These are phyloP conservation scores for Erigeron philadelphicus DNA, from an alignment of 140 eudicot genomes.

Conservation along the genomic window DNA sequence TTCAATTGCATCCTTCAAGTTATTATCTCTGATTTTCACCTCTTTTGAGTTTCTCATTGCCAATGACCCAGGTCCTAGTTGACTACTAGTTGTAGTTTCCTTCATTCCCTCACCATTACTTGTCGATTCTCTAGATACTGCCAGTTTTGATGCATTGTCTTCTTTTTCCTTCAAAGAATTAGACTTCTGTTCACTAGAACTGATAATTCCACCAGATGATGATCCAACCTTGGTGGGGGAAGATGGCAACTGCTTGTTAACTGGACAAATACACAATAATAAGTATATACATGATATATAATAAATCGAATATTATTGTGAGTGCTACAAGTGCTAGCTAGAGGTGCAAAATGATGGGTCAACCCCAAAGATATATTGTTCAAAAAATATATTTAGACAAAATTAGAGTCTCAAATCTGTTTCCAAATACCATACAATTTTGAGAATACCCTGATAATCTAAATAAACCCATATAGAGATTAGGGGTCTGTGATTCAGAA, in stretches of 20 bases:
- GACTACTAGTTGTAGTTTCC: constrained; percentile 40
- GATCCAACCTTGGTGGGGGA: constrained; percentile 35
- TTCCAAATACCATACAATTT: not conserved
- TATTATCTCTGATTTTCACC: constrained; percentile 42
- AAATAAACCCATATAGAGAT: not conserved
- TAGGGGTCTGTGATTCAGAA: not conserved
- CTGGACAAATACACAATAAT: constrained; percentile 38
- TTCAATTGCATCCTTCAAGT: constrained; percentile 77
- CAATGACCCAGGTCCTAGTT: constrained; percentile 33
- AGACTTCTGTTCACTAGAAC: constrained; percentile 42
- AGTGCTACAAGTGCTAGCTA: not conserved
- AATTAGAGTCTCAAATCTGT: not conserved
- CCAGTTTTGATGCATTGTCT: constrained; percentile 34
- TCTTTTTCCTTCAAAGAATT: constrained; percentile 39
- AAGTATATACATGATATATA: constrained; percentile 10
- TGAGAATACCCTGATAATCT: not conserved
- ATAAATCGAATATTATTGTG: constrained; percentile 1
- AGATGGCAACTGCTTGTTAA: constrained; percentile 52
- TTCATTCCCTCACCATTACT: constrained; percentile 41
- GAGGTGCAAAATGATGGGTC: not conserved
- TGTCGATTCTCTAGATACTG: constrained; percentile 35
- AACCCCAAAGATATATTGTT: not conserved
- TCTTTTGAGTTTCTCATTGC: constrained; percentile 41
- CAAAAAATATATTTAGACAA: not conserved
- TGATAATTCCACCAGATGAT: constrained; percentile 38